phyloP scores from a whole-genome alignment of 1,139 yeast species.

The Yamadazyma diddensiae region DNA sequence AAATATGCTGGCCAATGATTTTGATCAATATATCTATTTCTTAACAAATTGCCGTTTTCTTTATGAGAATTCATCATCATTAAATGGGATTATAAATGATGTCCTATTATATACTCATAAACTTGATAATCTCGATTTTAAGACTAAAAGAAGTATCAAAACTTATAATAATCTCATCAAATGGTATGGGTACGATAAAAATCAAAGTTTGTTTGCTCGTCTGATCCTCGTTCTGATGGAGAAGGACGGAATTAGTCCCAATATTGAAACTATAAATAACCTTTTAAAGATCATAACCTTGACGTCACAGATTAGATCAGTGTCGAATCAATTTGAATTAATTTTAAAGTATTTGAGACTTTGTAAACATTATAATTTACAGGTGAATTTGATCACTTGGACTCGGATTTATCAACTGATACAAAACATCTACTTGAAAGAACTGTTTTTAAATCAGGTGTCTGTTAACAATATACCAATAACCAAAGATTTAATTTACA shows the following conservation, averaged over 20 bases:
- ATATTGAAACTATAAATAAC: constrained; percentile 40
- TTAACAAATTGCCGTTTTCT: constrained; percentile 34
- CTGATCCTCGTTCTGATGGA: constrained; percentile 41
- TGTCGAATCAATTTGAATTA: constrained; percentile 25
- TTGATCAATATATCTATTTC: constrained; percentile 35
- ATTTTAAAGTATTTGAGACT: constrained; percentile 32
- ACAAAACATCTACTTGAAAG: constrained; percentile 36
- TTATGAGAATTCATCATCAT: constrained; percentile 36
- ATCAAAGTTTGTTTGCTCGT: constrained; percentile 43
- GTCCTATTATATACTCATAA: constrained; percentile 41
- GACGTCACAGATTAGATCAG: constrained; percentile 35
- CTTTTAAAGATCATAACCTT: constrained; percentile 30
- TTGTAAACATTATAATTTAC: constrained; percentile 24
- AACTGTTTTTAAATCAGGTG: constrained; percentile 31
- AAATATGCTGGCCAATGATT: constrained; percentile 26
- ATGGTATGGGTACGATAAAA: constrained; percentile 41
- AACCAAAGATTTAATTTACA: constrained; percentile 26
- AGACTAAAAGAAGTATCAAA: constrained; percentile 30
- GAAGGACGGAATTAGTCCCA: constrained; percentile 40
- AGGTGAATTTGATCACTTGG: constrained; percentile 37
- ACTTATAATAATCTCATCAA: constrained; percentile 42
- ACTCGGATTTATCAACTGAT: constrained; percentile 39
- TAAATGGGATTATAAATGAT: constrained; percentile 38
- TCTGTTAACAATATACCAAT: constrained; percentile 34
- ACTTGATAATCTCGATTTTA: constrained; percentile 28